Conservation (phyloP, 176 grass and related monocot species). For the Miscanthus lutarioriparius region DNA sequence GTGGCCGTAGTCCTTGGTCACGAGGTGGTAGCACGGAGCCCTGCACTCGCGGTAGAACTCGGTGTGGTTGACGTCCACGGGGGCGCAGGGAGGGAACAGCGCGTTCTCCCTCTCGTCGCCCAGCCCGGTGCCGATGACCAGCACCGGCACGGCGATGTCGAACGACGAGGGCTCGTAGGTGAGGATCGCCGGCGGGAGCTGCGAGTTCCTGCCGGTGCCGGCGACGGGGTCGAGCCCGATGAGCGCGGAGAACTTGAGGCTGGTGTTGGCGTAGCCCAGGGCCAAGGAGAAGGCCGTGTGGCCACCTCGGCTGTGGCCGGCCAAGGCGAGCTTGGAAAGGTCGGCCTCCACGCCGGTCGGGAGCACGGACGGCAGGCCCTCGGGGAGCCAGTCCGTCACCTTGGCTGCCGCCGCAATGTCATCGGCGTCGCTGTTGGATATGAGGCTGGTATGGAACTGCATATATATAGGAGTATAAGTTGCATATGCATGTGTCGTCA, state of each 20-base stretch:
- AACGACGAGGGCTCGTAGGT: slow-evolving; percentile 44
- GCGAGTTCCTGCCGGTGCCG: slow-evolving; percentile 2
- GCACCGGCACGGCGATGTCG: slow-evolving; percentile 20
- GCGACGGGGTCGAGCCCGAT: slow-evolving; percentile 64
- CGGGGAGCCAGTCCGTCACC: too few relatives aligned
- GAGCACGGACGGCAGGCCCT: slow-evolving; percentile 1
- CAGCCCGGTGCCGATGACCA: slow-evolving; percentile 59
- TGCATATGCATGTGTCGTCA: neutral
- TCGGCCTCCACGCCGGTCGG: slow-evolving; percentile 39
- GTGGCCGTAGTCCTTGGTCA: slow-evolving; percentile 58
- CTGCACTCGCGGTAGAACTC: slow-evolving; percentile 60
- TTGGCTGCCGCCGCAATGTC: slow-evolving; percentile 34
- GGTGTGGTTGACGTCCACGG: slow-evolving; percentile 43
- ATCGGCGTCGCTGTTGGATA: neutral
- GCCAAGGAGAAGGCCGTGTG: slow-evolving; percentile 53
- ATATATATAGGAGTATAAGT: neutral
- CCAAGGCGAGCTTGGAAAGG: slow-evolving; percentile 44
- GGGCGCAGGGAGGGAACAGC: slow-evolving; percentile 50
- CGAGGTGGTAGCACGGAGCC: slow-evolving; percentile 54
- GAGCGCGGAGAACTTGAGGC: slow-evolving; percentile 39
- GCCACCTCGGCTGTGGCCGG: slow-evolving; percentile 63
- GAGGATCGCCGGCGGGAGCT: slow-evolving; percentile 46
- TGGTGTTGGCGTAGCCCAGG: slow-evolving; percentile 33
- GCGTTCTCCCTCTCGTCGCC: slow-evolving; percentile 42
- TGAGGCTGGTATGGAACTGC: slow-evolving; percentile 1